These are phyloP conservation scores for Fusarium chaquense DNA, from an alignment of 2,329 filamentous ascomycete species.

Conservation along the genomic window DNA sequence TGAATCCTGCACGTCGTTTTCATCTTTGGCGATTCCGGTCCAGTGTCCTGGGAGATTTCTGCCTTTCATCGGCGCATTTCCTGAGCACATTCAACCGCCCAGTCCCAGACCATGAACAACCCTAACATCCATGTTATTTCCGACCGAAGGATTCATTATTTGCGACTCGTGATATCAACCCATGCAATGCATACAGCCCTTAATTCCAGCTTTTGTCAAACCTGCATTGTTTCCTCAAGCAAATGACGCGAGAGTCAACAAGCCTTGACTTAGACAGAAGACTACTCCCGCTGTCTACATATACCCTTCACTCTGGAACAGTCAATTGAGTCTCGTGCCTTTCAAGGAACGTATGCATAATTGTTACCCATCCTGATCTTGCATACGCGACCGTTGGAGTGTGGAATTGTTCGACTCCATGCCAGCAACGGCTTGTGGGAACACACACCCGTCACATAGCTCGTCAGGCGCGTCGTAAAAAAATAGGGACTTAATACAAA, in stretches of 20 bases:
- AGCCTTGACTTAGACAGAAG: neutral
- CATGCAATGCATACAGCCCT: neutral
- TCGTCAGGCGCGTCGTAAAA: no score
- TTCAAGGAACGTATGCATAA: rapidly evolving
- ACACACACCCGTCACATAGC: neutral
- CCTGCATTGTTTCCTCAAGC: neutral
- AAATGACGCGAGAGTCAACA: neutral
- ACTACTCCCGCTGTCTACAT: neutral
- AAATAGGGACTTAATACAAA: no score
- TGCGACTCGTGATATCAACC: neutral
- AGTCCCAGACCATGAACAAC: neutral
- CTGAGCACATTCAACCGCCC: neutral
- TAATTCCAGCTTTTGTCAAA: neutral
- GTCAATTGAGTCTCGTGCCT: neutral
- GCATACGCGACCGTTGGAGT: neutral
- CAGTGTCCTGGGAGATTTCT: neutral
- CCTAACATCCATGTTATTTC: neutral
- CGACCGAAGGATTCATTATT: neutral
- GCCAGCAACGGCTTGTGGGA: neutral
- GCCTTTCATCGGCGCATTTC: neutral
- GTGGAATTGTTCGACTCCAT: neutral
- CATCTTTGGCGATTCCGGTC: neutral
- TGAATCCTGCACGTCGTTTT: no score
- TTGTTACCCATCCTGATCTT: rapidly evolving
- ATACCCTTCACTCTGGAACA: neutral